Evolutionary conservation across 148 eudicot genomes (phyloP), one percentile per base, ranked within the genome.

Genomic region (Bassia scoparia): DNA sequence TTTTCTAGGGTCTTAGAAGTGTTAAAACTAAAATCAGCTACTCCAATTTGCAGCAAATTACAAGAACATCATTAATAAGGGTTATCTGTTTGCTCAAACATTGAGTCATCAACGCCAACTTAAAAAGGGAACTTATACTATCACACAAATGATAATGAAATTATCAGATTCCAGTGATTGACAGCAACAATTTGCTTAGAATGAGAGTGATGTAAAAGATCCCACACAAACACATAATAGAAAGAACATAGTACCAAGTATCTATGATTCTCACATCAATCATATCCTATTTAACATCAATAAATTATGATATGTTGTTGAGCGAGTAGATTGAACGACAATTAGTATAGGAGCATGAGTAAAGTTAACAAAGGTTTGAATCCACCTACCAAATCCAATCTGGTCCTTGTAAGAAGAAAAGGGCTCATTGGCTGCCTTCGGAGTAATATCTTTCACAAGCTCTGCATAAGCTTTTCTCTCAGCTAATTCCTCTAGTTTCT

Each of bases 341-440:
- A 48, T 34, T 30, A 49, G 46, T 27, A 6, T 35, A 21, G 52
- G 53, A 18, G 48, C 24, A 67, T 44, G 62, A 56, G 13, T 30
- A 61, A 43, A 73, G 70, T 41, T 3, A 68, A 29, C n/a, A 55
- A 43, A 29, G 34, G 20, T 63, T 27, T 0, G 49, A 54, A 30
- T 23, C 21, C 56, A 75, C 87, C 54, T 78, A 94, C 98, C 98
- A 77, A 94, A 94, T 64, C 98, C 98, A 63, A 94, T 77, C 71
- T 94, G 98, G 82, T 94, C 97, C 81, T 94, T 94, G 86, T 89
- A 94, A 78, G 98, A 84, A 46, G 98, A 94, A 76, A 94, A 94
- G 13, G 98, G 95, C 77, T 94, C 98, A 43, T 86, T 80, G 43
- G 72, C 74, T 78, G 76, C 80, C 76, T 74, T 90, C n/a, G 95